Conservation (phyloP, 225 moss, liverwort and hornwort species). For the Asterella californica region DNA sequence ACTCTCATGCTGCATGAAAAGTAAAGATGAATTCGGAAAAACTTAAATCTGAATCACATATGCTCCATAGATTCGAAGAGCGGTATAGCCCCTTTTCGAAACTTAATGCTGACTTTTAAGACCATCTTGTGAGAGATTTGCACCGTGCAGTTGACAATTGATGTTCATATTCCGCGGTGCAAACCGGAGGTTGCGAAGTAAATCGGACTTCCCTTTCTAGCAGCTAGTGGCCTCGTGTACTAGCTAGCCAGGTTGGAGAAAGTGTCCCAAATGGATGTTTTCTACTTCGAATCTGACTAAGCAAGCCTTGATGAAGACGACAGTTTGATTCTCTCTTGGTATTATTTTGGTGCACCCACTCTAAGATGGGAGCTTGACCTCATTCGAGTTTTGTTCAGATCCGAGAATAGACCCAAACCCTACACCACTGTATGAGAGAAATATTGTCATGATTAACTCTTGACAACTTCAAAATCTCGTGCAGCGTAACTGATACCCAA, state of each 20-base stretch:
- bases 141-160: too few relatives aligned
- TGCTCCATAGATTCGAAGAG: too few relatives aligned
- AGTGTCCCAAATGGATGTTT: not conserved
- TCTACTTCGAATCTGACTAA: not conserved
- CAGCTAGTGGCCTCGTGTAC: not conserved
- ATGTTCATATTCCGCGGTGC: too few relatives aligned
- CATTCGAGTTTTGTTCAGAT: not conserved
- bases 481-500: not conserved
- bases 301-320: not conserved
- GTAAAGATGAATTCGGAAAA: too few relatives aligned
- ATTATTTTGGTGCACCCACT: not conserved
- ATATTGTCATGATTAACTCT: not conserved
- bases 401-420: not conserved
- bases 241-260: not conserved
- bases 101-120: too few relatives aligned
- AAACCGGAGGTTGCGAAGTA: too few relatives aligned
- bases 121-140: too few relatives aligned
- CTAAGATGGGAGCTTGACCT: not conserved
- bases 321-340: not conserved
- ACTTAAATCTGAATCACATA: too few relatives aligned
- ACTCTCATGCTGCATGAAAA: not conserved
- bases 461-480: not conserved
- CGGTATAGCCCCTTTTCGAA: too few relatives aligned
- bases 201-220: not conserved
- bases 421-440: not conserved